Evolutionary conservation across 2,329 filamentous ascomycete species (phyloP), one percentile per base, ranked within the genome.

Genomic region (Aureobasidium sp.): DNA sequence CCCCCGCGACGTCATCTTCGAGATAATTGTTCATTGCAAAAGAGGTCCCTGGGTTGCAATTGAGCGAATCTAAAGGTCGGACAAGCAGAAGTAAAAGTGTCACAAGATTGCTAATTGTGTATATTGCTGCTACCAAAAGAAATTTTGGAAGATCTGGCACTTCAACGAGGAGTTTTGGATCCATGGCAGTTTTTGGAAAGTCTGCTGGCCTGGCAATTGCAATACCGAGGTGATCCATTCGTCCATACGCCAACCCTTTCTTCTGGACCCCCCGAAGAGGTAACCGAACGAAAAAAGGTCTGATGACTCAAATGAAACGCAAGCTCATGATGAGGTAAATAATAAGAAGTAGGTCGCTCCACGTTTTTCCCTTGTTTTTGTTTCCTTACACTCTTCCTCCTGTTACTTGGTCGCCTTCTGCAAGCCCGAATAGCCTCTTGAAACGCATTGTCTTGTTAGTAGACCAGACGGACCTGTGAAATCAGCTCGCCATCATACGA

Each of bases 201-300:
- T 17, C 29, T 36, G 27, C 8, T 51, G 9, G 29, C 5, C 12
- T 6, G 12, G 10, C 36, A 15, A 48, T 4, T 20, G n/a, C 17
- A 52, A 51, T 60, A 60, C 57, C 57, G 57, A 60, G 57, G 57
- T 50, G 44, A 46, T 62, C 61, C 61, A 62, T 62, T 62, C 61
- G 61, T 57, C 61, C 61, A 47, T 59, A 5, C 9, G 20, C 53
- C 39, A 57, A 47, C 36, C 37, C 29, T 36, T 51, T 32, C n/a
- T 13, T 34, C 47, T 51, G 26, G 46, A 4, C 47, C 27, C 7
- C 42, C 34, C 32, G 32, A n/a, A 46, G 53, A 46, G 29, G 41
- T 58, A 58, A 58, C 55, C 46, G 57, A 47, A n/a, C 15, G 46
- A 27, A 42, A 48, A 23, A 51, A 26, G 57, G 34, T 42, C 57